phyloP scores from a whole-genome alignment of 2,329 filamentous ascomycete genomes.

The Proliferodiscus dingleyae region DNA sequence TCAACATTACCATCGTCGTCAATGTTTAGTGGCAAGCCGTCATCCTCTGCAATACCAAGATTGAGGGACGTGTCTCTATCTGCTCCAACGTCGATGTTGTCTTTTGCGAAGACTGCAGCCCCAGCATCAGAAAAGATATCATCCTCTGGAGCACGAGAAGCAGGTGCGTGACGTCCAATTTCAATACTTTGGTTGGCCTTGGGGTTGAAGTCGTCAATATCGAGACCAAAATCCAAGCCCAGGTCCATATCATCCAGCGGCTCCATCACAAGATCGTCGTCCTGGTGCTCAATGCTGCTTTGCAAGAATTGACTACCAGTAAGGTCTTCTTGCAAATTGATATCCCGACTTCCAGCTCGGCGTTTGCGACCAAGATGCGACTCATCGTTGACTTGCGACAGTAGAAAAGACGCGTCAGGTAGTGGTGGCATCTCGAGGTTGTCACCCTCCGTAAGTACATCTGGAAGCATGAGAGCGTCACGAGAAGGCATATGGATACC shows the following conservation, averaged over 20 bases:
- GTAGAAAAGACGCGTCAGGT: conserved; percentile 79
- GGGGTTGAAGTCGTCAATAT: conserved; percentile 33
- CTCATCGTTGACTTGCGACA: conserved; percentile 67
- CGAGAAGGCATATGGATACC: conserved; percentile 77
- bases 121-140: conserved; percentile 62
- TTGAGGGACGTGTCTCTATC: conserved; percentile 53
- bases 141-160: conserved; percentile 61
- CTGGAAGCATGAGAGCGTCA: conserved; percentile 81
- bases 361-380: conserved; percentile 52
- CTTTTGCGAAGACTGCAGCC: conserved; percentile 48
- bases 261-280: conserved; percentile 51
- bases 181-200: conserved; percentile 65
- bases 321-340: conserved; percentile 64
- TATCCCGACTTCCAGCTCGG: conserved; percentile 56
- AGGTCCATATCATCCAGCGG: conserved; percentile 62
- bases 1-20: conserved; percentile 60
- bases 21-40: conserved; percentile 51
- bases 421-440: conserved; percentile 72
- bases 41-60: conserved; percentile 42
- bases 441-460: conserved; percentile 90
- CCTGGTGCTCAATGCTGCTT: conserved; percentile 48
- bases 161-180: conserved; percentile 80
- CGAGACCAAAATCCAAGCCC: conserved; percentile 70
- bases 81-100: conserved; percentile 44
- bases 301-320: conserved; percentile 78